A percentile compares a stretch with the other conserved stretches of the same genome.
phyloP scores from a whole-genome alignment of 495 filamentous ascomycete genomes.

The Xylaria curta region DNA sequence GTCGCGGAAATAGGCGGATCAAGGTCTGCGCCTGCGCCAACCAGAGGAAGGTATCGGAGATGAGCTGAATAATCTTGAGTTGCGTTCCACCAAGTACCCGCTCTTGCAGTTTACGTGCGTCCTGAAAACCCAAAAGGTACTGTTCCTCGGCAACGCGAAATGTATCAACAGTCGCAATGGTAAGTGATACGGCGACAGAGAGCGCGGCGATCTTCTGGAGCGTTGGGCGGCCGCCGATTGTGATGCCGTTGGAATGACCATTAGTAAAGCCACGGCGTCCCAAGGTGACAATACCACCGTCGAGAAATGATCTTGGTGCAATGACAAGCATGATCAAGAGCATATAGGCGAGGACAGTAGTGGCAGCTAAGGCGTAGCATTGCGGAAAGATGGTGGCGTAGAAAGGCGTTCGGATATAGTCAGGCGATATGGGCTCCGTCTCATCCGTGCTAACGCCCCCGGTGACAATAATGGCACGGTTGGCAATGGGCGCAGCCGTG shows the following conservation, averaged over 20 bases:
- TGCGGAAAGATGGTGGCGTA: slow-evolving; percentile 91
- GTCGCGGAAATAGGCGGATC: slow-evolving; percentile 92
- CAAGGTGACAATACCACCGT: slow-evolving; percentile 82
- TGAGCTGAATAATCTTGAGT: slow-evolving; percentile 84
- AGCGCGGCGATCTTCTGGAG: slow-evolving; percentile 93
- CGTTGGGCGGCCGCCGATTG: slow-evolving; percentile 92
- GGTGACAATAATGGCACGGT: slow-evolving; percentile 53
- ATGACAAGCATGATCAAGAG: slow-evolving; percentile 94
- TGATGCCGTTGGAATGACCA: slow-evolving; percentile 75
- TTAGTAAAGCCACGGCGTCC: slow-evolving; percentile 85
- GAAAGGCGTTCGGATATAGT: slow-evolving; percentile 76
- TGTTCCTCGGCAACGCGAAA: slow-evolving; percentile 82
- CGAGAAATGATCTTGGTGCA: slow-evolving; percentile 85
- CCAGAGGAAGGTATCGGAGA: slow-evolving; percentile 96
- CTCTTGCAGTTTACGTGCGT: slow-evolving; percentile 73
- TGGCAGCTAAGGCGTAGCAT: slow-evolving; percentile 87
- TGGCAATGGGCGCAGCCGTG: slow-evolving; percentile 34
- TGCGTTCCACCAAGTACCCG: slow-evolving; percentile 82
- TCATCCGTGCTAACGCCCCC: slow-evolving; percentile 51
- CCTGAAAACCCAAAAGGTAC: slow-evolving; percentile 71
- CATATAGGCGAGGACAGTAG: slow-evolving; percentile 90
- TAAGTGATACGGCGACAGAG: slow-evolving; percentile 87
- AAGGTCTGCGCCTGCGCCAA: slow-evolving; percentile 96
- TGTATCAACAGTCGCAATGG: slow-evolving; percentile 89
- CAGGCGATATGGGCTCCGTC: slow-evolving; percentile 32